phyloP scores from a whole-genome alignment of 2,329 filamentous ascomycete genomes.

The Alternaria atra region DNA sequence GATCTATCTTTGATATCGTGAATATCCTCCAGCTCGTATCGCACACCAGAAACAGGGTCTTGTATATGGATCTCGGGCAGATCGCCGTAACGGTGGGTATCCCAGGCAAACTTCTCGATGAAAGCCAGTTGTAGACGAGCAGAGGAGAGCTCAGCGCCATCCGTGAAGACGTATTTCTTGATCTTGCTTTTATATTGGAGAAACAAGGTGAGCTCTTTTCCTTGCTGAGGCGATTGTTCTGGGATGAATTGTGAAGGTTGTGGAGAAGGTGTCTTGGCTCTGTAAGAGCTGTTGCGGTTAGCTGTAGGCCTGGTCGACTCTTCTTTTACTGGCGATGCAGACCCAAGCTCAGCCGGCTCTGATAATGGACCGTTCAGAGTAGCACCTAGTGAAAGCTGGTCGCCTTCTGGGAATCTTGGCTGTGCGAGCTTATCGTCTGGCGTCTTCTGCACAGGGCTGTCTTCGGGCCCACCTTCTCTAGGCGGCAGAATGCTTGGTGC shows the following conservation, averaged over 20 bases:
- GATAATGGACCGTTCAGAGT: slow-evolving; percentile 49
- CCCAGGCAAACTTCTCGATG: slow-evolving; percentile 99
- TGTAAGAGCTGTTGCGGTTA: slow-evolving; percentile 42
- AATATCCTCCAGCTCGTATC: slow-evolving; percentile 94
- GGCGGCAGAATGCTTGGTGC: slow-evolving; percentile 49
- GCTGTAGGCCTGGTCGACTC: slow-evolving; percentile 31
- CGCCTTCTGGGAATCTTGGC: slow-evolving; percentile 47
- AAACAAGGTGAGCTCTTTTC: slow-evolving; percentile 92
- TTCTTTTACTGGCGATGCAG: slow-evolving; percentile 37
- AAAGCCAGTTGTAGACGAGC: slow-evolving; percentile 92
- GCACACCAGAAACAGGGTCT: slow-evolving; percentile 92
- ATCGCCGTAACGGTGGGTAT: slow-evolving; percentile 94
- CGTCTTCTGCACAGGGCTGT: slow-evolving; percentile 59
- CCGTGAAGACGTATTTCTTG: slow-evolving; percentile 90
- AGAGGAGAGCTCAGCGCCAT: slow-evolving; percentile 86
- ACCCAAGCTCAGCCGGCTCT: slow-evolving; percentile 41
- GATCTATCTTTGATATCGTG: slow-evolving; percentile 93
- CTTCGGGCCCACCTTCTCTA: slow-evolving; percentile 37
- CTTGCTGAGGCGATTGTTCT: slow-evolving; percentile 72
- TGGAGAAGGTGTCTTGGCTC: slow-evolving; percentile 51
- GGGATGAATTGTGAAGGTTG: slow-evolving; percentile 56
- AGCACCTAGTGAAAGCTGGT: slow-evolving; percentile 42
- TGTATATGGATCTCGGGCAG: slow-evolving; percentile 98
- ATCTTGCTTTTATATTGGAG: slow-evolving; percentile 96
- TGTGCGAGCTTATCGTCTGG: slow-evolving; percentile 71